A percentile compares a stretch with the other conserved stretches of the same genome.
Conservation (phyloP, 495 filamentous ascomycete species). For the Hypoxylon trugodes region DNA sequence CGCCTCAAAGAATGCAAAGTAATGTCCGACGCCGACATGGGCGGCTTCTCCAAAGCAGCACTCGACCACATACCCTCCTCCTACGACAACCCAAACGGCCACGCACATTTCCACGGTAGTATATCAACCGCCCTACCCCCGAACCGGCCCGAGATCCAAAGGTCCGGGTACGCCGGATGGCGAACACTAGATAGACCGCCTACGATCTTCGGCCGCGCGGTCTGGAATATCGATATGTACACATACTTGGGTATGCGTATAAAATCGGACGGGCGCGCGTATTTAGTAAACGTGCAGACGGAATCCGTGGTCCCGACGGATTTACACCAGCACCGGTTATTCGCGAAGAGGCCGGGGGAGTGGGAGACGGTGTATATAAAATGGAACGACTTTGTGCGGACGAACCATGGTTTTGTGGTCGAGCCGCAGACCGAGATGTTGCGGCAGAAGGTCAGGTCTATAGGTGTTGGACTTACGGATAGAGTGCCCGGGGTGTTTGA, state of each 20-base stretch:
- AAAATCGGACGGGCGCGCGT: conserved; percentile 88
- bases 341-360: conserved; percentile 78
- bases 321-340: conserved; percentile 93
- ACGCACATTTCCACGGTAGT: conserved; percentile 81
- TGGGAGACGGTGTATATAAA: conserved; percentile 95
- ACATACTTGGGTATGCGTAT: conserved; percentile 87
- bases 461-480: conserved; percentile 91
- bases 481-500: conserved; percentile 87
- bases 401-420: conserved; percentile 87
- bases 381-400: conserved; percentile 92
- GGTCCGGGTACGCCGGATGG: conserved; percentile 89
- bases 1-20: conserved; percentile 74
- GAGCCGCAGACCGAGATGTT: conserved; percentile 91
- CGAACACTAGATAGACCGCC: conserved; percentile 67
- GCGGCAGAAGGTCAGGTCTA: conserved; percentile 80
- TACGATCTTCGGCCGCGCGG: conserved; percentile 79
- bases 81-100: conserved; percentile 49
- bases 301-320: conserved; percentile 92
- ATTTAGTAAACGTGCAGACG: conserved; percentile 95
- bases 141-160: conserved; percentile 72
- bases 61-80: conserved; percentile 70
- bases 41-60: conserved; percentile 78
- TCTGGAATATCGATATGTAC: conserved; percentile 92
- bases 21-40: conserved; percentile 86
- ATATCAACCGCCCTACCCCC: conserved; percentile 86